These are phyloP conservation scores for Alliaria petiolata DNA, from an alignment of 345 rosid genomes.

Conservation along the genomic window DNA sequence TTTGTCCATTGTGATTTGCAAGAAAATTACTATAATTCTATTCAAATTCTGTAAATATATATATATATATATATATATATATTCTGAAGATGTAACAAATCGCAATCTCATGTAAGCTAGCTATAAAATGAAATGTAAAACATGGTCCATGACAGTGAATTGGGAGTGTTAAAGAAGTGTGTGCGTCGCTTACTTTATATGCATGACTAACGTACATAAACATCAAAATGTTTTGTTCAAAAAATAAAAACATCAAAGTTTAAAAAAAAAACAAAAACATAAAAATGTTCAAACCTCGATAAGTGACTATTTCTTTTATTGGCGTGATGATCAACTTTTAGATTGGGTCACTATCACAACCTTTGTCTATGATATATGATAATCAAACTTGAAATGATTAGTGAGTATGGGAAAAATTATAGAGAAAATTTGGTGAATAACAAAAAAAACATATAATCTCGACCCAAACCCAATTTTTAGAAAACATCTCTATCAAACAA, in stretches of 20 bases:
- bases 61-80: no score
- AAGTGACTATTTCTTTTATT: background rate
- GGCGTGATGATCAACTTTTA: slow-evolving; percentile 31
- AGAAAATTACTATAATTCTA: background rate
- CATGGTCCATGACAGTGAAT: slow-evolving; percentile 1
- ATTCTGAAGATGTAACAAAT: background rate
- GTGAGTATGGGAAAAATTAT: slow-evolving; percentile 12
- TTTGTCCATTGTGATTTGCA: background rate
- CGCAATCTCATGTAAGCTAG: background rate
- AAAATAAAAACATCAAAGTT: no score
- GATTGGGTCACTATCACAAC: slow-evolving; percentile 23
- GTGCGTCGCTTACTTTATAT: slow-evolving; percentile 8
- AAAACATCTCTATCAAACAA: no score
- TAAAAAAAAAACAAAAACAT: no score
- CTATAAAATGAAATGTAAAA: background rate
- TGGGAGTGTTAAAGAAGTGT: background rate
- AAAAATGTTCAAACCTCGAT: background rate
- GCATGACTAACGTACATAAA: background rate
- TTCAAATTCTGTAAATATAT: background rate
- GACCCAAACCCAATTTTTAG: no score
- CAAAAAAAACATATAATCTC: no score
- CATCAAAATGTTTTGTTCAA: background rate
- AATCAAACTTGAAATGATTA: slow-evolving; percentile 23
- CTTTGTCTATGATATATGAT: slow-evolving; percentile 6
- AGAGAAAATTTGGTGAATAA: no score